Evolutionary conservation across 2,329 filamentous ascomycete genomes (phyloP).

Genomic region (Cercospora sp.): DNA sequence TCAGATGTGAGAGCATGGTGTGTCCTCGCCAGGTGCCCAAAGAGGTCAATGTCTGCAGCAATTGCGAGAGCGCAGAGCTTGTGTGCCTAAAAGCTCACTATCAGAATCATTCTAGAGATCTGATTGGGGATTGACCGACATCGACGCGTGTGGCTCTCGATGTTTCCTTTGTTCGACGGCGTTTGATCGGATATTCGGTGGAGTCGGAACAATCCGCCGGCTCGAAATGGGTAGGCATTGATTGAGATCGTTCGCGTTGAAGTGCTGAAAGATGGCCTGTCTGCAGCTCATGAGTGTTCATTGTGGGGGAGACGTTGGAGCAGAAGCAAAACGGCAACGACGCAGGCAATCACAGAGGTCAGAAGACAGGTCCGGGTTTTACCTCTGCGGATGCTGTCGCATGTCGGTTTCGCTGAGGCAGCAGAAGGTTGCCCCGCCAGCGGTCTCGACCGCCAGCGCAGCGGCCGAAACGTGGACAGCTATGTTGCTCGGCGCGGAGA

Average conservation of each 20-base stretch:
- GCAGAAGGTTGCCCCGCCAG: slow-evolving; percentile 9
- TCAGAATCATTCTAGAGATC: neutral
- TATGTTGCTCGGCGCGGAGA: neutral
- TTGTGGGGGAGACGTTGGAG: neutral
- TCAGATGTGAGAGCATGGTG: neutral
- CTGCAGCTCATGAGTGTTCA: neutral
- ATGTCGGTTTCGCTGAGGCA: slow-evolving; percentile 1
- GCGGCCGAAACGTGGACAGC: neutral
- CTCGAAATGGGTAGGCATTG: neutral
- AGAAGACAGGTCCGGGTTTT: neutral
- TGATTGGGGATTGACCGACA: neutral
- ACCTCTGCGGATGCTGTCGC: neutral
- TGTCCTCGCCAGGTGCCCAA: neutral
- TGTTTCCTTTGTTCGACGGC: neutral
- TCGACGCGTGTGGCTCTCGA: neutral
- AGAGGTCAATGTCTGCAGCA: slow-evolving; percentile 8
- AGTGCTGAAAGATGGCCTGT: neutral
- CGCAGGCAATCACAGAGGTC: neutral
- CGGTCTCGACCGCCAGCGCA: slow-evolving; percentile 6
- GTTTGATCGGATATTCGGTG: slow-evolving; percentile 4
- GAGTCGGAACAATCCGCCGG: too few species aligned
- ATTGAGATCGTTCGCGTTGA: neutral
- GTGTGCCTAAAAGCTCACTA: neutral
- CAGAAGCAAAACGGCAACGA: neutral
- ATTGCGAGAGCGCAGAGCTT: slow-evolving; percentile 7